Evolutionary conservation across 225 moss, liverwort and hornwort species (phyloP).

Genomic region (Bryum argenteum): DNA sequence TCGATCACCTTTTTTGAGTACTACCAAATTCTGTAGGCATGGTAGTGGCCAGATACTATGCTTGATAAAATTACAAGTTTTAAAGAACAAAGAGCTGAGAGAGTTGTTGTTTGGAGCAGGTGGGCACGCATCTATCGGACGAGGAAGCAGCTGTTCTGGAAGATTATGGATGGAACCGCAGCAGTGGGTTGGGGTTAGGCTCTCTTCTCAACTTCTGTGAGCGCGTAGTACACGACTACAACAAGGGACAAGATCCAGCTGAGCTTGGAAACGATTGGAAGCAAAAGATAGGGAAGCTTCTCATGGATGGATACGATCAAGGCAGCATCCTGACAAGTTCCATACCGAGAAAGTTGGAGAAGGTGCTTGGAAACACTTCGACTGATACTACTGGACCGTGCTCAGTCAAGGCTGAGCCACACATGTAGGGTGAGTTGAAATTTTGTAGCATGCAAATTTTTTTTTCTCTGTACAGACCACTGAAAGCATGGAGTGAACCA

Average conservation of each 20-base stretch:
- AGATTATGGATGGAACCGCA: conserved; percentile 65
- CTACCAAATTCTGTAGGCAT: not conserved
- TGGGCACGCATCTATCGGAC: conserved; percentile 50
- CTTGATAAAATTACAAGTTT: not conserved
- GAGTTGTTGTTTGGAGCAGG: conserved; percentile 35
- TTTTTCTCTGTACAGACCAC: conserved; percentile 10
- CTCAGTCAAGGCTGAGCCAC: conserved; percentile 37
- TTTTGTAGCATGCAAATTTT: conserved; percentile 12
- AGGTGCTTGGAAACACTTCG: conserved; percentile 21
- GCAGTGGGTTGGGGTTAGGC: conserved; percentile 66
- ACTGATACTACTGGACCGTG: conserved; percentile 11
- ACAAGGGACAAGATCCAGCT: conserved; percentile 55
- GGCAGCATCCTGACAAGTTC: conserved; percentile 55
- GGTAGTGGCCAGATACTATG: not conserved
- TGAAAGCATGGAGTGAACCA: not conserved
- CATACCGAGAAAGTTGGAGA: conserved; percentile 50
- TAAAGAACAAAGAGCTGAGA: conserved; percentile 19
- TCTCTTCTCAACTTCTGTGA: conserved; percentile 68
- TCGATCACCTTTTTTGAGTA: not conserved
- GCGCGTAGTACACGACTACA: conserved; percentile 72
- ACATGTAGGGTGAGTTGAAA: conserved; percentile 20
- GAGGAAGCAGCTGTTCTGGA: conserved; percentile 63
- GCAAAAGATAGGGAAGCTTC: conserved; percentile 72
- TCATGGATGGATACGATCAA: conserved; percentile 65
- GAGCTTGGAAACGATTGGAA: conserved; percentile 69